Percentiles rank a stretch among this genome's conserved stretches.
These are phyloP conservation scores for Aspergillus luchuensis DNA, from an alignment of 2,329 filamentous ascomycete species.

Conservation along the genomic window DNA sequence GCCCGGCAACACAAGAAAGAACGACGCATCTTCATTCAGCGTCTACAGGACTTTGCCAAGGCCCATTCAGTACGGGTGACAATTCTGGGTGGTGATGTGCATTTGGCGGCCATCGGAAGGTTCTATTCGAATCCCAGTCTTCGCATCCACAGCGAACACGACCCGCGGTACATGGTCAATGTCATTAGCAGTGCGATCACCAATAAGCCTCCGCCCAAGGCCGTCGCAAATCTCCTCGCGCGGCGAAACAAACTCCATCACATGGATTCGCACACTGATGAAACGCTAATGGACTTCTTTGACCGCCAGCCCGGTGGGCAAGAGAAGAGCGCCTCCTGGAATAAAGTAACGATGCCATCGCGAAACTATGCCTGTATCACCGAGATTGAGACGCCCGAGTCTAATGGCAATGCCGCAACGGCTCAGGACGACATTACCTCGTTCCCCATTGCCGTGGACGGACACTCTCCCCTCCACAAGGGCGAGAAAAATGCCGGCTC, in stretches of 20 bases:
- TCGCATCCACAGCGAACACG: conserved; percentile 58
- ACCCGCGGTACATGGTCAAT: conserved; percentile 66
- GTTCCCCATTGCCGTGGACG: conserved; percentile 55
- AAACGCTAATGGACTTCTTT: conserved; percentile 65
- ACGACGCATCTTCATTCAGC: conserved; percentile 70
- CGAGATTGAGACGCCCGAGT: conserved; percentile 45
- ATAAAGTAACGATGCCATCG: conserved; percentile 81
- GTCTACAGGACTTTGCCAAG: conserved; percentile 62
- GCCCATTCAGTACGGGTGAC: conserved; percentile 60
- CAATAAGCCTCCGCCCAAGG: conserved; percentile 66
- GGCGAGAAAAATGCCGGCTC: conserved; percentile 82
- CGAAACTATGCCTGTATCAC: conserved; percentile 67
- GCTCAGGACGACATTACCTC: conserved; percentile 28
- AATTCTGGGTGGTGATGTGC: conserved; percentile 66
- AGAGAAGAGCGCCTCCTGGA: conserved; percentile 68
- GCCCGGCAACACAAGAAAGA: conserved; percentile 89
- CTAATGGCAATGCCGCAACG: conserved; percentile 25
- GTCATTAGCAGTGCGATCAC: conserved; percentile 67
- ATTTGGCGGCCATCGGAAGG: conserved; percentile 63
- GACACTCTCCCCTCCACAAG: conserved; percentile 69
- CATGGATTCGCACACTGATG: conserved; percentile 63
- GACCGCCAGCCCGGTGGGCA: conserved; percentile 60
- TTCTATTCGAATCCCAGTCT: conserved; percentile 65
- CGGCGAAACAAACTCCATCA: conserved; percentile 67
- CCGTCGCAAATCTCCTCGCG: conserved; percentile 66